Evolutionary conservation across 2,329 filamentous ascomycete genomes (phyloP), one percentile per base, ranked within the genome.

Genomic region (Scytalidium lignicola): DNA sequence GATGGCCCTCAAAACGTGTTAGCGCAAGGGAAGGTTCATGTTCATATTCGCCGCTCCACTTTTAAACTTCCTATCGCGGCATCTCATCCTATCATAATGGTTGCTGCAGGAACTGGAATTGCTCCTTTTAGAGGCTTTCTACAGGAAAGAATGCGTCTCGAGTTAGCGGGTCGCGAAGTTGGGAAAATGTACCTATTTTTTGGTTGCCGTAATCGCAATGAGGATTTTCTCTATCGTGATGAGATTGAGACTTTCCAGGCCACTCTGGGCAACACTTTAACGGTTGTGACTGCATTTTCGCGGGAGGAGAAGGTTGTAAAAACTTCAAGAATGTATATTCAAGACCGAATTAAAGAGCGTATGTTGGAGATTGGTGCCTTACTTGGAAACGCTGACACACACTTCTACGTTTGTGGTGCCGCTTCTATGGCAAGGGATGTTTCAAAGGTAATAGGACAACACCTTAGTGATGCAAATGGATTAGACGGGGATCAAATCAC

Each of bases 71-170:
- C 26, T 28, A 13, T 13, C 7, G 13, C 7, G 13, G 26, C 13
- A 7, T 28, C 26, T 28, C 7, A 7, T 28, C 26, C 26, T 28
- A 13, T 28, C 7, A 28, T 28, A 7, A 66, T 65, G 59, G 51
- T 62, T 28, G 59, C 55, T 18, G 61, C 62, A 2, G 61, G 62
- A 1, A 69, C 65, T 10, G 72, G 72, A 2, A 26, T 55, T 19
- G 52, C 52, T 21, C 50, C 54, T 12, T 55, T 55, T 29, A 46
- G 54, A 19, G 54, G 44, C n/a, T 54, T 56, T n/a, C 53, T 74
- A 5, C 68, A 73, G 47, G 51, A 56, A 26, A 32, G 52, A 18
- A 26, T 26, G 17, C 26, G 26, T 7, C 26, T 7, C 7, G 13
- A 28, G 26, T 7, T 13, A 13, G 7, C 13, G 7, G 26, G 13